Evolutionary conservation across 805 yeast species (phyloP), one percentile per base, ranked within the genome.

Genomic region (Metschnikowia anglica): DNA sequence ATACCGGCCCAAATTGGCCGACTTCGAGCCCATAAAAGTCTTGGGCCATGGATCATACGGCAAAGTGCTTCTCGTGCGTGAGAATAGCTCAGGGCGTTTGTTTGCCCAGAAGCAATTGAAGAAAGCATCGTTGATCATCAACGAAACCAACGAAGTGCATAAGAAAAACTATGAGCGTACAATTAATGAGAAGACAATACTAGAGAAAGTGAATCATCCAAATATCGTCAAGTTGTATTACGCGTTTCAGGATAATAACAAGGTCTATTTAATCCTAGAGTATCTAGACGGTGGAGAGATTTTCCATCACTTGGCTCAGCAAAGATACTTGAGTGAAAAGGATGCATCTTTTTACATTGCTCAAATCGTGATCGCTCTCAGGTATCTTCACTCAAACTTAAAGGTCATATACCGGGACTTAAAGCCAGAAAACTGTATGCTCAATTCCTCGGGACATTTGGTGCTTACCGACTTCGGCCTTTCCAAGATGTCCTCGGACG

Each of bases 41-140:
- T 68, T 88, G 5, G 97, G 97, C 0, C 77, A 81, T 39, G 97
- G 97, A 3, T 88, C 96, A 2, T 88, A 85, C 53, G 96, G 97
- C 3, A 88, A 86, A 58, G 97, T 88, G 2, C 65, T 86, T 7
- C 65, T 88, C 17, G 96, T 88, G 1, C 77, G 80, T 37, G 89
- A 88, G 57, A 69, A 61, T 39, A 48, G 65, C 17, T 77, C 86
- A 0, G 83, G 83, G 0, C 76, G 76, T 51, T 63, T 88, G 9
- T 89, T 77, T 63, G 97, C 97, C 0, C 93, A 87, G 71, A 88
- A 88, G 58, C 95, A 88, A 54, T 66, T 88, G 49, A 80, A 80
- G 53, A 88, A 88, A 61, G 95, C 96, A 0, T 78, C 87, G 19
- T 81, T 88, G 59, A 71, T 85, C 34, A 83, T 88, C 21, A 46